Percentiles rank a stretch among this genome's conserved stretches.
phyloP scores from a whole-genome alignment of 225 moss, liverwort and hornwort genomes.

The Bryoerythrophyllum caledonicum region DNA sequence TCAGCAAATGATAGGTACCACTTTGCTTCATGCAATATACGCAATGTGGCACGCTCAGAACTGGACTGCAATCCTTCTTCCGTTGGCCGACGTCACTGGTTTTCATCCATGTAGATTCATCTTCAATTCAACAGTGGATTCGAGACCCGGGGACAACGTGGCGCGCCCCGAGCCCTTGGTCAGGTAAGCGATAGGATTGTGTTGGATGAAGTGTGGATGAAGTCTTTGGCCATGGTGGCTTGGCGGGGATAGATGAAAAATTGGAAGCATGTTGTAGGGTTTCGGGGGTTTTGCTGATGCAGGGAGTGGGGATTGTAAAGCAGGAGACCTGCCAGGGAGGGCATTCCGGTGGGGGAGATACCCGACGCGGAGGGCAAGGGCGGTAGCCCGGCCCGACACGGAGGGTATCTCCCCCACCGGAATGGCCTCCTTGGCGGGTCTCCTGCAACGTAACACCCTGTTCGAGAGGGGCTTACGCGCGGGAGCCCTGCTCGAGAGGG shows the following conservation, averaged over 20 bases:
- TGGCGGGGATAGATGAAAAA: not conserved
- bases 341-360: too few relatives aligned
- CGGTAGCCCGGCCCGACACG: too few relatives aligned
- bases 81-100: slow-evolving; percentile 19
- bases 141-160: not conserved
- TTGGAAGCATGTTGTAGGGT: too few relatives aligned
- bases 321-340: too few relatives aligned
- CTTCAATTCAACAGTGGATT: not conserved
- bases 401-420: too few relatives aligned
- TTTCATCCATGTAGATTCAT: slow-evolving; percentile 18
- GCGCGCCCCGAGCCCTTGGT: not conserved
- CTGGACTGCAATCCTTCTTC: not conserved
- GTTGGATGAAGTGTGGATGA: slow-evolving; percentile 10
- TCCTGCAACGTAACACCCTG: too few relatives aligned
- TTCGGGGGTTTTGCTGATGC: not conserved
- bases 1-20: not conserved
- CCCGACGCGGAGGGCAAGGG: too few relatives aligned
- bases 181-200: not conserved
- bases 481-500: too few relatives aligned
- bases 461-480: too few relatives aligned
- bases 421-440: too few relatives aligned
- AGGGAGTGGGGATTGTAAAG: not conserved
- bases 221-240: not conserved
- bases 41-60: not conserved
- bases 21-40: not conserved